Conservation (phyloP, 1,139 yeast species). For the Yamadazyma pseudoaaseri region DNA sequence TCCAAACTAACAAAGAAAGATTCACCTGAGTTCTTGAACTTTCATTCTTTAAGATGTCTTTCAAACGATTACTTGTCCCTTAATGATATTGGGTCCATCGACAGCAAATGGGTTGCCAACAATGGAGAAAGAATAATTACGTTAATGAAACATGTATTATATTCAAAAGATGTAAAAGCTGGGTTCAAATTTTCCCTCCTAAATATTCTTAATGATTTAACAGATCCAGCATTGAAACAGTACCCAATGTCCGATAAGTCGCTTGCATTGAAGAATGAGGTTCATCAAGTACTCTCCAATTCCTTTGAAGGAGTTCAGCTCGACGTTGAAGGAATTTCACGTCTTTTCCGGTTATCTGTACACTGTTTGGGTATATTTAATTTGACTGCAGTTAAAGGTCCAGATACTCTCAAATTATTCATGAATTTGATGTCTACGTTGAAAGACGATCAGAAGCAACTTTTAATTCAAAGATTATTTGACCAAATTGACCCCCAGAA, state of each 20-base stretch:
- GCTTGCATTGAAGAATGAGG: neutral
- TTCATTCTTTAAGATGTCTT: conserved; percentile 31
- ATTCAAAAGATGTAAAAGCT: conserved; percentile 21
- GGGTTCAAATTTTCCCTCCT: conserved; percentile 23
- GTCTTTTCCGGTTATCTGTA: conserved; percentile 1
- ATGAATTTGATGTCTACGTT: conserved; percentile 1
- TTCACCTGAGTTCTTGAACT: conserved; percentile 22
- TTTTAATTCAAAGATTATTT: neutral
- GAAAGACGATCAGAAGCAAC: neutral
- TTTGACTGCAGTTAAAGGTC: conserved; percentile 4
- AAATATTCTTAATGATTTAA: conserved; percentile 2
- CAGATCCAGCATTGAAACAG: conserved; percentile 1
- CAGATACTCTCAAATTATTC: conserved; percentile 3
- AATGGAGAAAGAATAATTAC: conserved; percentile 33
- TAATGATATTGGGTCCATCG: conserved; percentile 30
- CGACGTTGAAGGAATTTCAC: conserved; percentile 2
- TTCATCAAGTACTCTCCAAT: neutral
- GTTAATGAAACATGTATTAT: conserved; percentile 22
- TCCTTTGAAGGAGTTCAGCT: conserved; percentile 3
- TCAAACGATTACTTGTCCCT: conserved; percentile 30
- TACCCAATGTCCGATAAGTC: neutral
- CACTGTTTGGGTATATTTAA: conserved; percentile 4
- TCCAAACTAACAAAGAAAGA: conserved; percentile 27
- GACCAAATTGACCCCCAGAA: conserved; percentile 2
- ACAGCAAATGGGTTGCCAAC: conserved; percentile 33